Percentiles rank a stretch among this genome's conserved stretches.
These are phyloP conservation scores for Pythium rishiriense DNA, from an alignment of 352 stramenopile species.

Conservation along the genomic window DNA sequence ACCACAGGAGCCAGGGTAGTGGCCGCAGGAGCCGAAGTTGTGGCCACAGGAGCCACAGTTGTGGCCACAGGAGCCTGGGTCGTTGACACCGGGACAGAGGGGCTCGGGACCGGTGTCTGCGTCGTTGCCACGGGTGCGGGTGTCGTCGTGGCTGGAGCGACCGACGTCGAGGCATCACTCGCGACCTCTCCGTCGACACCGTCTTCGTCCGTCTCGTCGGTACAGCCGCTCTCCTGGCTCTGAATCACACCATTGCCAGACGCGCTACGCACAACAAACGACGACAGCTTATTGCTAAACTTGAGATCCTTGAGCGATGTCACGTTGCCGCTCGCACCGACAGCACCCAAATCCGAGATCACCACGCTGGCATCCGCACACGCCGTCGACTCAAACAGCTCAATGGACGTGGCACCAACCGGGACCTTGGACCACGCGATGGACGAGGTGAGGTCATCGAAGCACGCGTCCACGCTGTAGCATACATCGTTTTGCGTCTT, in stretches of 20 bases:
- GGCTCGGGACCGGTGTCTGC: not conserved
- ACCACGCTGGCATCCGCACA: constrained; percentile 3
- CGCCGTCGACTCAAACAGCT: constrained; percentile 1
- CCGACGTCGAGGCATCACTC: not conserved
- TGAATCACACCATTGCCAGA: not conserved
- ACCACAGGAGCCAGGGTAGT: not conserved
- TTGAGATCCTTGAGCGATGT: constrained; percentile 4
- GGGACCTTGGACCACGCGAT: constrained; percentile 8
- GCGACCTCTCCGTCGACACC: not conserved
- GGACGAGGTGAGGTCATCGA: constrained; percentile 7
- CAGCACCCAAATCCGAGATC: constrained; percentile 4
- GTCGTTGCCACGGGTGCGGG: not conserved
- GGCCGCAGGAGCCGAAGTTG: not conserved
- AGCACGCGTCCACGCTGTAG: constrained; percentile 15
- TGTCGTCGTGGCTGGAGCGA: not conserved
- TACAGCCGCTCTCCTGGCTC: not conserved
- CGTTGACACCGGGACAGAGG: not conserved
- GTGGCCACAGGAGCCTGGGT: not conserved
- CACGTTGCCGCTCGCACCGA: constrained; percentile 4
- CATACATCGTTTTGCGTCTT: constrained; percentile 8
- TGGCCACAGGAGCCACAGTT: not conserved
- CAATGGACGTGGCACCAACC: not conserved
- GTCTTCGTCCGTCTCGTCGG: not conserved
- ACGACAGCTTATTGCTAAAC: constrained; percentile 13
- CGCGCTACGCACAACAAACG: constrained; percentile 12